These are phyloP conservation scores for Jasminum sambac DNA, from an alignment of 257 asterid genomes.

Conservation along the genomic window DNA sequence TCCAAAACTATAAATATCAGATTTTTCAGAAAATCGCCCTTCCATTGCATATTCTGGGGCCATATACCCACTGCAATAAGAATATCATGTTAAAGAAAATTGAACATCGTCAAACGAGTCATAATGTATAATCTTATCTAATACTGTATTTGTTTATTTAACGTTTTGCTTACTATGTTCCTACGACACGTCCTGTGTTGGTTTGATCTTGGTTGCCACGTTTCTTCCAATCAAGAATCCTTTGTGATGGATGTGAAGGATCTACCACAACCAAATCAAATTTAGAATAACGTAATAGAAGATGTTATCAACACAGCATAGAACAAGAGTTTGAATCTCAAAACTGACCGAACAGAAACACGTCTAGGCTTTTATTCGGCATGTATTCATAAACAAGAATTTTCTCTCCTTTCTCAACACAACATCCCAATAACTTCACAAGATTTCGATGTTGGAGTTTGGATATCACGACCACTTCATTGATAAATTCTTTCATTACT, in stretches of 20 bases:
- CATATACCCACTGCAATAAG: slow-evolving; percentile 40
- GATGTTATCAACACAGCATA: not conserved
- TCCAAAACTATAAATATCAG: slow-evolving; percentile 44
- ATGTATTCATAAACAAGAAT: slow-evolving; percentile 41
- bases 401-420: slow-evolving; percentile 42
- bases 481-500: slow-evolving; percentile 42
- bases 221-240: slow-evolving; percentile 36
- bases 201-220: slow-evolving; percentile 32
- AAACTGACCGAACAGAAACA: slow-evolving; percentile 40
- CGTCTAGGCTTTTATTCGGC: slow-evolving; percentile 42
- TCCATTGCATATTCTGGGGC: slow-evolving; percentile 40
- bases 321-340: not conserved
- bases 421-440: slow-evolving; percentile 38
- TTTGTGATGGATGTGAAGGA: not conserved
- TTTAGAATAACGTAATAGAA: not conserved
- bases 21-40: slow-evolving; percentile 36
- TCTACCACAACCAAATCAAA: not conserved
- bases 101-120: no score
- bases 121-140: no score
- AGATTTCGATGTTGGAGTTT: slow-evolving; percentile 49
- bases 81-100: no score
- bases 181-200: slow-evolving; percentile 31
- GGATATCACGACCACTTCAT: slow-evolving; percentile 43
- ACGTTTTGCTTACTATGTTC: slow-evolving; percentile 32
- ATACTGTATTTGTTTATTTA: not conserved